Percentiles rank a stretch among this genome's conserved stretches.
Evolutionary conservation across 2,329 filamentous ascomycete genomes (phyloP).

Genomic region (Raffaelea albimanens): DNA sequence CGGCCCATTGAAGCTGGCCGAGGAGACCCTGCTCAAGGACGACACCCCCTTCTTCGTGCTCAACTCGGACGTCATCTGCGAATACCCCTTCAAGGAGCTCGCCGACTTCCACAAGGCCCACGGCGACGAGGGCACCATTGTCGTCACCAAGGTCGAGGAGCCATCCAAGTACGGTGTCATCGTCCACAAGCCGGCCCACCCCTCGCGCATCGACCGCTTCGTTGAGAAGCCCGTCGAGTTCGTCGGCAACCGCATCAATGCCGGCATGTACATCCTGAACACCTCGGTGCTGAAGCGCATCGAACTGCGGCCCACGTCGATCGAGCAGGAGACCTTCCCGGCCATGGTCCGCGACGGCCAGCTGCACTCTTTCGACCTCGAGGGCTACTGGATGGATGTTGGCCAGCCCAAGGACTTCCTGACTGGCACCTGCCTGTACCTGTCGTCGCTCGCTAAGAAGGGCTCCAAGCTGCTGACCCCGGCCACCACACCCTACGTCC

Average conservation of each 20-base stretch:
- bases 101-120: constrained; percentile 87
- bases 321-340: constrained; percentile 98
- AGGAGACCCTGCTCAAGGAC: constrained; percentile 86
- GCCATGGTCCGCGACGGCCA: constrained; percentile 82
- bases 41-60: constrained; percentile 95
- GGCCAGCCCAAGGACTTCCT: constrained; percentile 98
- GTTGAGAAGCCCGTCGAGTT: constrained; percentile 99
- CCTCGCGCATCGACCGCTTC: constrained; percentile 92
- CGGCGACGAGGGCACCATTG: constrained; percentile 92
- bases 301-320: constrained; percentile 90
- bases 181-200: constrained; percentile 88
- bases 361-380: constrained; percentile 91
- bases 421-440: constrained; percentile 89
- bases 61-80: constrained; percentile 97
- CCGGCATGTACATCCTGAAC: constrained; percentile 96
- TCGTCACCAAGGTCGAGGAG: constrained; percentile 98
- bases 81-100: constrained; percentile 88
- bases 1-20: constrained; percentile 89
- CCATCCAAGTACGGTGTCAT: constrained; percentile 98
- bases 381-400: constrained; percentile 99
- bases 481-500: constrained; percentile 65
- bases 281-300: constrained; percentile 84
- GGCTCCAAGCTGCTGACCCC: constrained; percentile 75
- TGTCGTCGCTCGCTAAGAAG: constrained; percentile 85
- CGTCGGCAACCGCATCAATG: constrained; percentile 97